These are phyloP conservation scores for Trichoderma sp. DNA, from an alignment of 2,329 filamentous ascomycete species.

Conservation along the genomic window DNA sequence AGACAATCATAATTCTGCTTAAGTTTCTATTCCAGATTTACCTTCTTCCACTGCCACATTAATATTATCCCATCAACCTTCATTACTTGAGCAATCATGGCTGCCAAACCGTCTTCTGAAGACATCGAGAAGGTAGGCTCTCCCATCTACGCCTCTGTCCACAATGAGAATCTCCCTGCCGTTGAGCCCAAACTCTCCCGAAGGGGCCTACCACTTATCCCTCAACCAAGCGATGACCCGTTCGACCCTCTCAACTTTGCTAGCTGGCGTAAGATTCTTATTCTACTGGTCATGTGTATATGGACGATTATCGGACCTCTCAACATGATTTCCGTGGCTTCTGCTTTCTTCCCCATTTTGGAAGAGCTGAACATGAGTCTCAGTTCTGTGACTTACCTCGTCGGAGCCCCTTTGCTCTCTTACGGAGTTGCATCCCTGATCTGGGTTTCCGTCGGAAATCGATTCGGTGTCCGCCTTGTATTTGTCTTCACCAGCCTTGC, in stretches of 20 bases:
- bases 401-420: not conserved
- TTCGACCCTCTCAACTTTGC: slow-evolving; percentile 6
- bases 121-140: slow-evolving; percentile 5
- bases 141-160: not conserved
- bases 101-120: not conserved
- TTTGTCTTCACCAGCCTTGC: not conserved
- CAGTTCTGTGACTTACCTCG: not conserved
- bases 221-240: slow-evolving; percentile 3
- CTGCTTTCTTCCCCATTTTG: slow-evolving; percentile 5
- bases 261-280: not conserved
- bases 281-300: not conserved
- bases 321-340: slow-evolving; percentile 3
- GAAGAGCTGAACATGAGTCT: slow-evolving; percentile 5
- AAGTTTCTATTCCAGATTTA: not conserved
- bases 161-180: not conserved
- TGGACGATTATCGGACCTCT: slow-evolving; percentile 3
- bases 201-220: not conserved
- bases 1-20: not conserved
- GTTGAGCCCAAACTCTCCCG: slow-evolving; percentile 1
- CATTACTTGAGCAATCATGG: not conserved
- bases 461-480: not conserved
- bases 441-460: not conserved
- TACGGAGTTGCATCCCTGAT: slow-evolving; percentile 10
- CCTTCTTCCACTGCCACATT: not conserved
- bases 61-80: not conserved